phyloP scores from a whole-genome alignment of 176 grass and related monocot genomes.

The Carex scoparia region DNA sequence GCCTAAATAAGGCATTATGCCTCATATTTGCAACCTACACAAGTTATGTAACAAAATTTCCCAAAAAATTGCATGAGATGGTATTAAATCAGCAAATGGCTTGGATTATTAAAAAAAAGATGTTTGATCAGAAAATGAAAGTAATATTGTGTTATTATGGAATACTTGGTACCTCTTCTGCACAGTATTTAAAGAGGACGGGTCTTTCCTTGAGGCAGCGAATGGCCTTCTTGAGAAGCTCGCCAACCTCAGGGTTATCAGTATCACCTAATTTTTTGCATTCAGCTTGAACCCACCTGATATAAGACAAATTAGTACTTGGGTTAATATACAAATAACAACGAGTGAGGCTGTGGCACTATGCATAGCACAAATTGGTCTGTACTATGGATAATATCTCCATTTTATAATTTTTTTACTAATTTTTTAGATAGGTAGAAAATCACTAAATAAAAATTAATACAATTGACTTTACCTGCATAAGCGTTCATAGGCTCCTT shows the following conservation, averaged over 20 bases:
- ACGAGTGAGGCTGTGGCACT: no score
- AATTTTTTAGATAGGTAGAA: no score
- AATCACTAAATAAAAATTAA: not conserved
- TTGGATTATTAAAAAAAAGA: not conserved
- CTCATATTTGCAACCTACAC: conserved; percentile 95
- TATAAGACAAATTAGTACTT: conserved; percentile 16
- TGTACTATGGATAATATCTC: no score
- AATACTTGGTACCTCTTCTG: conserved; percentile 68
- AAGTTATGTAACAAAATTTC: not conserved
- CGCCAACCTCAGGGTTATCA: conserved; percentile 91
- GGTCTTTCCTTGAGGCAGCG: conserved; percentile 84
- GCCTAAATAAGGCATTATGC: conserved; percentile 94
- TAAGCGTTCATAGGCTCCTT: conserved; percentile 94
- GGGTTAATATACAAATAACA: not conserved
- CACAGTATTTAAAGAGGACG: conserved; percentile 94
- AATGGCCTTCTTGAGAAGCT: conserved; percentile 88
- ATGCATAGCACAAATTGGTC: no score
- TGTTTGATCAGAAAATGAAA: conserved; percentile 23
- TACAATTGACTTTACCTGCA: conserved; percentile 55
- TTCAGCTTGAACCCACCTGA: conserved; percentile 96
- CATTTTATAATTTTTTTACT: no score
- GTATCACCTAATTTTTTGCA: conserved; percentile 91
- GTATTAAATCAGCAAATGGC: not conserved
- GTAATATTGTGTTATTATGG: conserved; percentile 1
- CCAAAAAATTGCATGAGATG: not conserved